A percentile compares a stretch with the other conserved stretches of the same genome.
Evolutionary conservation across 208 protist species (phyloP).

Genomic region (Trichomonas gallinae): DNA sequence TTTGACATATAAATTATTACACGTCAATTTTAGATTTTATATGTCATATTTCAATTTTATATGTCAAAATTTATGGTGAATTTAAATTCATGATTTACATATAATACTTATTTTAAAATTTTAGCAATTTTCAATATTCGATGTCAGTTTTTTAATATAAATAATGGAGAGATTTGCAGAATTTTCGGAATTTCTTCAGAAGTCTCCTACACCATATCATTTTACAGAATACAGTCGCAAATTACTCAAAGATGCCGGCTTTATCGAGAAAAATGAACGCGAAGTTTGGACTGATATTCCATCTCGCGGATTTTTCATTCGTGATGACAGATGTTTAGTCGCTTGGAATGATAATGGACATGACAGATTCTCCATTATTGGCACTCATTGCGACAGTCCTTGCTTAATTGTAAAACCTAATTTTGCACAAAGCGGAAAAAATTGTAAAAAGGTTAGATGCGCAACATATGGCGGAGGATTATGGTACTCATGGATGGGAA

Average conservation of each 20-base stretch:
- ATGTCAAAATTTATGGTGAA: not conserved
- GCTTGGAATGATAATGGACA: constrained; percentile 15
- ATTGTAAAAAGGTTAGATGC: not conserved
- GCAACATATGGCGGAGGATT: not conserved
- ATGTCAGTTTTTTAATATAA: not conserved
- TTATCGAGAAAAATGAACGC: not conserved
- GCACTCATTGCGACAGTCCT: not conserved
- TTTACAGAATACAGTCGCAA: not conserved
- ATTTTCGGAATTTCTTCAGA: not conserved
- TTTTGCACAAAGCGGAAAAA: not conserved
- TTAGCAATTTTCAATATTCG: not conserved
- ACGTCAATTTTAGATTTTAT: no score
- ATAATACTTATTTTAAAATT: not conserved
- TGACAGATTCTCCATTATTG: not conserved
- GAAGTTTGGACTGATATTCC: not conserved
- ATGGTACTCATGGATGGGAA: not conserved
- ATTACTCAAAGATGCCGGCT: not conserved
- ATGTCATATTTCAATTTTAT: no score
- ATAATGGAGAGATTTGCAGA: not conserved
- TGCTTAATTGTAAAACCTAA: constrained; percentile 1
- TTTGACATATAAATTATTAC: no score
- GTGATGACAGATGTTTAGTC: not conserved
- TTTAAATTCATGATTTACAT: not conserved
- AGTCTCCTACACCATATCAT: not conserved
- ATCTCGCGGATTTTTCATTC: not conserved